Evolutionary conservation across 2,329 filamentous ascomycete genomes (phyloP).

Genomic region (Apiospora rasikravindrae): DNA sequence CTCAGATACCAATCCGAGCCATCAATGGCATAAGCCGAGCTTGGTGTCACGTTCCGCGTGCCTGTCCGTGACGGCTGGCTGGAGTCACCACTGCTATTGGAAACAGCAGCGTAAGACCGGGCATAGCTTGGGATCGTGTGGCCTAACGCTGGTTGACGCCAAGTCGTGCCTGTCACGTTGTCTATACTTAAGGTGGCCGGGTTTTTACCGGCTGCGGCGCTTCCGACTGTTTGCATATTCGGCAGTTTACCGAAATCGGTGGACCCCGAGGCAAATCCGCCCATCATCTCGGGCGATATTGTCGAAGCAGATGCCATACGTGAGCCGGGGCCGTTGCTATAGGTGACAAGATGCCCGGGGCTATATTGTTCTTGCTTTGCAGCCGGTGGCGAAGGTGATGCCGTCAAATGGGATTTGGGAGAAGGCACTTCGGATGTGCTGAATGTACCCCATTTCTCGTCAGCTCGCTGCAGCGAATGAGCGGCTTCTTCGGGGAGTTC

Average conservation of each 20-base stretch:
- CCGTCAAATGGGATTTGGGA: slow-evolving; percentile 43
- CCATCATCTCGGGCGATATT: slow-evolving; percentile 27
- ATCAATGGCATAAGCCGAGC: slow-evolving; percentile 49
- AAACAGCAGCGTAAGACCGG: slow-evolving; percentile 34
- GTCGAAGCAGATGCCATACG: background rate
- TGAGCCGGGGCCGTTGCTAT: background rate
- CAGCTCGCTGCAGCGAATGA: slow-evolving; percentile 75
- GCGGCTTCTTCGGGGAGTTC: slow-evolving; percentile 84
- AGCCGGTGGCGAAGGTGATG: slow-evolving; percentile 33
- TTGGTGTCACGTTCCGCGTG: slow-evolving; percentile 38
- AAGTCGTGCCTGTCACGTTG: slow-evolving; percentile 29
- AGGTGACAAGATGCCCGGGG: background rate
- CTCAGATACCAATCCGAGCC: slow-evolving; percentile 63
- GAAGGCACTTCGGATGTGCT: slow-evolving; percentile 66
- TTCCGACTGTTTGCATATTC: slow-evolving; percentile 28
- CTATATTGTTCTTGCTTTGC: slow-evolving; percentile 29
- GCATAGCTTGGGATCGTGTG: slow-evolving; percentile 37
- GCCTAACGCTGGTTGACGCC: slow-evolving; percentile 33
- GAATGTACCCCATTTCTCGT: slow-evolving; percentile 79
- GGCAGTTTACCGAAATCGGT: slow-evolving; percentile 19
- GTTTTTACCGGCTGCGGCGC: slow-evolving; percentile 30
- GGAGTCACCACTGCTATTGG: slow-evolving; percentile 25
- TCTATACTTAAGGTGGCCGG: slow-evolving; percentile 29
- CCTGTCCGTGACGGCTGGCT: slow-evolving; percentile 28
- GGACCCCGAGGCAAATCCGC: slow-evolving; percentile 30